Evolutionary conservation across 2,329 filamentous ascomycete species (phyloP).

Genomic region (Metarhizium anisopliae): DNA sequence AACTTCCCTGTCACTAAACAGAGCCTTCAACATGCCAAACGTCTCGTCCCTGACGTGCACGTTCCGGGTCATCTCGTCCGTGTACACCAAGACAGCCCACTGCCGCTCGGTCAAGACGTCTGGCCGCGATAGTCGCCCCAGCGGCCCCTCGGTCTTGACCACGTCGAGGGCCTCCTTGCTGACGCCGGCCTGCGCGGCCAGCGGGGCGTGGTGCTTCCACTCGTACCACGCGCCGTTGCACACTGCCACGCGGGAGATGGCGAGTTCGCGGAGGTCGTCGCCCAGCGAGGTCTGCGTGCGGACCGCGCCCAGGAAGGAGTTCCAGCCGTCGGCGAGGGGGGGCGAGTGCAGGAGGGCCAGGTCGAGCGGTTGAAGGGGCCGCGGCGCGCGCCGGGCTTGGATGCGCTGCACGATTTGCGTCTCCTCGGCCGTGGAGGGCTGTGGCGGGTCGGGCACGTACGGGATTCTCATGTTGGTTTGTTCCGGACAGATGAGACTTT

Average conservation of each 20-base stretch:
- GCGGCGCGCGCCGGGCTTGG: conserved; percentile 54
- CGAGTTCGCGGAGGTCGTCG: conserved; percentile 60
- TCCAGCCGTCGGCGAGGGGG: conserved; percentile 68
- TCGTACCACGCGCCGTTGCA: conserved; percentile 80
- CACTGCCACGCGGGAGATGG: conserved; percentile 72
- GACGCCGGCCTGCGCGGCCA: conserved; percentile 51
- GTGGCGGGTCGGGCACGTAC: conserved; percentile 48
- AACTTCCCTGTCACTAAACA: conserved; percentile 62
- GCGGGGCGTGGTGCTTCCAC: conserved; percentile 69
- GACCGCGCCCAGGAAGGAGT: conserved; percentile 56
- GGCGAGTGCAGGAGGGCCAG: conserved; percentile 67
- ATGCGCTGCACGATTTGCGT: conserved; percentile 55
- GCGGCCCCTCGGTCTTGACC: conserved; percentile 24
- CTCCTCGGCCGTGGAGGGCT: conserved; percentile 34
- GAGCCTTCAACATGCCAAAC: conserved; percentile 51
- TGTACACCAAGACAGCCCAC: conserved; percentile 61
- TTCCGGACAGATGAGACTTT: too few relatives aligned
- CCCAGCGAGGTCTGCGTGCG: conserved; percentile 43
- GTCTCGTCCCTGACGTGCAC: conserved; percentile 61
- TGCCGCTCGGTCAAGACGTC: conserved; percentile 46
- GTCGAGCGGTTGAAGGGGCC: conserved; percentile 67
- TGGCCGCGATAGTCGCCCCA: conserved; percentile 17
- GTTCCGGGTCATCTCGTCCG: conserved; percentile 75
- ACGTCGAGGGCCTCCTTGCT: conserved; percentile 37
- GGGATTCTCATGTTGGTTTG: conserved; percentile 52